Base-by-base conservation (phyloP, 2,329 filamentous ascomycete species). In the Cytospora paraplurivora region DNA sequence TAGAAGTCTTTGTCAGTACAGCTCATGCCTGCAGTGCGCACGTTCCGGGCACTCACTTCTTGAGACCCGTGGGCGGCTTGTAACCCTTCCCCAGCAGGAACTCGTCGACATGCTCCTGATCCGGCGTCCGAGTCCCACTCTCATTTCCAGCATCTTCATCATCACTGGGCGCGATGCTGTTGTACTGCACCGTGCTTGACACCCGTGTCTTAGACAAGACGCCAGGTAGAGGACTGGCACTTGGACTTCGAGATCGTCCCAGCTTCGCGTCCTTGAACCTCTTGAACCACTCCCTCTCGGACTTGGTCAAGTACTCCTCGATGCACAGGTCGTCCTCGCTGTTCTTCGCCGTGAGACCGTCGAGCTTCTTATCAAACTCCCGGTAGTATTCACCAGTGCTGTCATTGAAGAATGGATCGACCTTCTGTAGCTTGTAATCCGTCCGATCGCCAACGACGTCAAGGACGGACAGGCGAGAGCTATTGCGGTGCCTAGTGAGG, bases 381-480 rank as follows among this genome's bases (percentile, higher is more conserved):
- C 78, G 78, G 66, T 84, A 86, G 72, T 86, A 89, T 67, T 86
- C 79, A 37, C 85, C 86, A 33, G 80, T 85, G 56, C 82, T 81
- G 71, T 89, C 87, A 4, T 83, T 88, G 75, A 89, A 89, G 75
- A 85, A 87, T 1, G 86, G 87, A 67, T 87, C 85, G 0, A 89
- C 84, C 65, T 88, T 86, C 70, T 89, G 87, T 32, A 88, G 80
- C 66, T 84, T 82, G 70, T 82, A 86, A 69, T 87, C 82, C 59
- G 82, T 82, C 71, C 86, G 85, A 64, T 85, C 84, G 19, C 86
- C 84, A 32, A 88, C 79, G 34, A 88, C 80, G 2, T 79, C 79
- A 56, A 85, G 76, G 7, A 87, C 76, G 37, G 82, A 86, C 33
- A 88, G 76, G 7, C 76, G 75, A 1, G 80, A 83, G 47, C 74